These are phyloP conservation scores for Pelargonium citronellum DNA, from an alignment of 441 rosid genomes.

Conservation along the genomic window DNA sequence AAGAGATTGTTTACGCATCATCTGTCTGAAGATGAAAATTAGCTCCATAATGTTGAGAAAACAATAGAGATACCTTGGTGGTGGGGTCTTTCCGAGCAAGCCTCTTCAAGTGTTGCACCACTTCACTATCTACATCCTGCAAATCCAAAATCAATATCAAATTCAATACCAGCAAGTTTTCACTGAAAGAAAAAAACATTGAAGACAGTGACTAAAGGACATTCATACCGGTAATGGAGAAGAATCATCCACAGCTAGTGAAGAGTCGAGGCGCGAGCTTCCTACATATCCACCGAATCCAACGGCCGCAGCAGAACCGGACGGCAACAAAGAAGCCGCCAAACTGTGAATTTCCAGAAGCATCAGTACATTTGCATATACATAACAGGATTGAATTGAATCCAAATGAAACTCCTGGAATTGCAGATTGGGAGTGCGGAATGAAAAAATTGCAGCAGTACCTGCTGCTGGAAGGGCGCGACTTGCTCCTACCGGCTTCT, in stretches of 20 bases:
- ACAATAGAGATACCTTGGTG: constrained; percentile 57
- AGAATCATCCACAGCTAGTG: constrained; percentile 48
- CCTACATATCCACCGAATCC: constrained; percentile 98
- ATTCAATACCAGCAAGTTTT: constrained; percentile 5
- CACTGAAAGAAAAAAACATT: not conserved
- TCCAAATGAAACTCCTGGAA: too few relatives aligned
- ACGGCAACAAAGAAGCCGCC: constrained; percentile 79
- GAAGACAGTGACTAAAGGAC: not conserved
- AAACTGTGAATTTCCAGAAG: constrained; percentile 36
- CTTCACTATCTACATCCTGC: constrained; percentile 80
- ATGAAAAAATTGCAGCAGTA: constrained; percentile 12
- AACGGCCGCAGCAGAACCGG: constrained; percentile 53
- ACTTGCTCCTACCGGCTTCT: constrained; percentile 70
- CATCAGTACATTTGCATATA: not conserved
- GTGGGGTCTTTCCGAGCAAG: constrained; percentile 80
- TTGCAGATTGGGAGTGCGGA: too few relatives aligned
- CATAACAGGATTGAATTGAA: constrained; percentile 9
- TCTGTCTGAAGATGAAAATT: not conserved
- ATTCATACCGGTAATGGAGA: constrained; percentile 41
- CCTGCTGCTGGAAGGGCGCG: constrained; percentile 99
- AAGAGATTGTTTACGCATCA: not conserved
- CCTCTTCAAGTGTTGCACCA: constrained; percentile 76
- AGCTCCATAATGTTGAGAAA: not conserved
- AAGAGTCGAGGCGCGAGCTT: constrained; percentile 64
- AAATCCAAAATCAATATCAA: constrained; percentile 17